A percentile compares a stretch with the other conserved stretches of the same genome.
phyloP scores from a whole-genome alignment of 192 early-diverging fungal species.

The Coemansia pectinata region DNA sequence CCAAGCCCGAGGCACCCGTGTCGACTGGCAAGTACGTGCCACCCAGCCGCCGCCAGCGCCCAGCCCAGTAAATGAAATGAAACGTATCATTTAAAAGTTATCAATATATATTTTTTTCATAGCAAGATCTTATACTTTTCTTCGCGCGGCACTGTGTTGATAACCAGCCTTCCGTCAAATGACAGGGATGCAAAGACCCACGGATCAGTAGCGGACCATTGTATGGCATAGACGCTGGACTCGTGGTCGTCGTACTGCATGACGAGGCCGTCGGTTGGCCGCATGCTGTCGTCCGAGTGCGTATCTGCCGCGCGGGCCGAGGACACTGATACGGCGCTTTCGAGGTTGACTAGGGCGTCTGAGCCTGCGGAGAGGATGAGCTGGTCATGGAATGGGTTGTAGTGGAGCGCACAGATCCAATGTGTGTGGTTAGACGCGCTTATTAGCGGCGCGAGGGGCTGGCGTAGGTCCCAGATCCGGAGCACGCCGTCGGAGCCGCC shows the following conservation, averaged over 20 bases:
- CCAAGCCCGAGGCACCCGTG: not conserved
- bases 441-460: constrained; percentile 58
- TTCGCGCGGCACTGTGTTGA: constrained; percentile 84
- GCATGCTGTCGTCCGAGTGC: constrained; percentile 2
- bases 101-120: constrained; percentile 9
- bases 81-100: not conserved
- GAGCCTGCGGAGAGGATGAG: constrained; percentile 81
- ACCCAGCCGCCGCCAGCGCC: constrained; percentile 30
- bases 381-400: constrained; percentile 93
- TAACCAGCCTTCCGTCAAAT: constrained; percentile 90
- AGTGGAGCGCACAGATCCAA: constrained; percentile 85
- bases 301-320: constrained; percentile 60
- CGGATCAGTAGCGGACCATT: constrained; percentile 88
- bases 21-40: constrained; percentile 29
- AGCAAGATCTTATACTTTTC: constrained; percentile 85
- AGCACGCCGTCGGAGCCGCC: constrained; percentile 86
- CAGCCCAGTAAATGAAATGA: not conserved
- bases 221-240: constrained; percentile 86
- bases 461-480: constrained; percentile 87
- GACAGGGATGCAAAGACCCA: constrained; percentile 96
- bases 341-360: constrained; percentile 85
- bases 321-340: constrained; percentile 83
- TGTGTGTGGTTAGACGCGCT: constrained; percentile 79
- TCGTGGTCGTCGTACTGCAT: constrained; percentile 93
- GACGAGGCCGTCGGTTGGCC: constrained; percentile 77